Evolutionary conservation across 1,284 basidiomycete species (phyloP).

Genomic region (Inonotus obliquus): DNA sequence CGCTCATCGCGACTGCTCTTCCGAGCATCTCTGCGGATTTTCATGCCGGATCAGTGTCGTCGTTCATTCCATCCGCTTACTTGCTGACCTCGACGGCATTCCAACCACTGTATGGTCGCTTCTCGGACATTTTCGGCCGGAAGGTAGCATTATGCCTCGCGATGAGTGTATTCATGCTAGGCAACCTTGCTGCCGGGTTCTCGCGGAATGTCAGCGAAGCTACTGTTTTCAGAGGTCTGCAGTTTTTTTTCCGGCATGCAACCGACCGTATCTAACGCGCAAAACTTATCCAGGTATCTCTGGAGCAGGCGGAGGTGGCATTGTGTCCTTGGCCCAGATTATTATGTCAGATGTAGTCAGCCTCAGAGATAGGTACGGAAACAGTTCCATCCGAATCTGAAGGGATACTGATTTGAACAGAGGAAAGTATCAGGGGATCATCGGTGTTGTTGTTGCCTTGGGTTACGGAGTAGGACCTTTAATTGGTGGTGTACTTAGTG

Average conservation of each 20-base stretch:
- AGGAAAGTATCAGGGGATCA: conserved; percentile 64
- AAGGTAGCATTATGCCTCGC: conserved; percentile 58
- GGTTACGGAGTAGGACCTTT: conserved; percentile 54
- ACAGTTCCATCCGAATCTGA: background rate
- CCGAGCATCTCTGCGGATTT: conserved; percentile 68
- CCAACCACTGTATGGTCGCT: conserved; percentile 59
- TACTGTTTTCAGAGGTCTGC: conserved; percentile 59
- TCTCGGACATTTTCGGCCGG: conserved; percentile 75
- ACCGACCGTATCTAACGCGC: background rate
- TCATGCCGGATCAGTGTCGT: conserved; percentile 54
- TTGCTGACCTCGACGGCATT: conserved; percentile 63
- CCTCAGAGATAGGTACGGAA: conserved; percentile 47
- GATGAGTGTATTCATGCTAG: conserved; percentile 59
- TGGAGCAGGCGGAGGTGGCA: conserved; percentile 65
- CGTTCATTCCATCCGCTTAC: conserved; percentile 69
- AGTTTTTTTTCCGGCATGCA: background rate
- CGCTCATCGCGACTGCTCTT: conserved; percentile 66
- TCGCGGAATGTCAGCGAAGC: conserved; percentile 62
- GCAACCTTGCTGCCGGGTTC: conserved; percentile 55
- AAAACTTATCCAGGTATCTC: conserved; percentile 35
- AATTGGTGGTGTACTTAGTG: conserved; percentile 51
- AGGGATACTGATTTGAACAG: conserved; percentile 26
- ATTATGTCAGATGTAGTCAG: conserved; percentile 62
- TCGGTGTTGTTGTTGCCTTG: conserved; percentile 45
- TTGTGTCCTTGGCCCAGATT: conserved; percentile 62